Conservation (phyloP, 495 filamentous ascomycete genomes). For the Ascodesmis nigricans region DNA sequence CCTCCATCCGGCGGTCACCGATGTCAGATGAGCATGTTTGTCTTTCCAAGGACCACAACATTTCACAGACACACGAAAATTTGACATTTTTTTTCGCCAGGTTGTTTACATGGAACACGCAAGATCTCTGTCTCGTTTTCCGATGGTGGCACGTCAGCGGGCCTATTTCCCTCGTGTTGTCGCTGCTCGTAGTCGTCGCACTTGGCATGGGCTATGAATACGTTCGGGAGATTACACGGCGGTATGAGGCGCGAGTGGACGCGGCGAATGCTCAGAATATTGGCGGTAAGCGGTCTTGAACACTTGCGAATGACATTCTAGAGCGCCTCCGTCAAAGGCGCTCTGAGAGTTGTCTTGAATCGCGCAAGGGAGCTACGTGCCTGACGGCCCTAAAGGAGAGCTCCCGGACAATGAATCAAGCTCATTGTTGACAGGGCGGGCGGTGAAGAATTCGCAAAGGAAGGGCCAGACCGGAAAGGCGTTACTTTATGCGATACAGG, state of each 20-base stretch:
- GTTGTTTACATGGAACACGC: conserved; percentile 90
- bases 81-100: conserved; percentile 42
- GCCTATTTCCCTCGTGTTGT: conserved; percentile 49
- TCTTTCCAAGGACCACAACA: conserved; percentile 26
- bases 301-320: too few relatives aligned
- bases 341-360: too few relatives aligned
- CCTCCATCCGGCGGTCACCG: conserved; percentile 20
- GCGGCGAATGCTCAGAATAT: conserved; percentile 34
- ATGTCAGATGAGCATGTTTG: conserved; percentile 49
- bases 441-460: conserved; percentile 30
- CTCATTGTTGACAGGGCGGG: conserved; percentile 48
- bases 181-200: conserved; percentile 57
- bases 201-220: conserved; percentile 81
- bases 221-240: conserved; percentile 49
- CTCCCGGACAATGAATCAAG: conserved; percentile 32
- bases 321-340: too few relatives aligned
- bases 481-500: conserved; percentile 71
- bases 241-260: conserved; percentile 45
- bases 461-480: conserved; percentile 57
- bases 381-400: too few relatives aligned
- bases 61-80: too few relatives aligned
- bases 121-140: conserved; percentile 89
- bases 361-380: too few relatives aligned
- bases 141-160: conserved; percentile 64
- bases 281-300: too few relatives aligned